phyloP scores from a whole-genome alignment of 495 filamentous ascomycete genomes.

The Xylaria flabelliformis region DNA sequence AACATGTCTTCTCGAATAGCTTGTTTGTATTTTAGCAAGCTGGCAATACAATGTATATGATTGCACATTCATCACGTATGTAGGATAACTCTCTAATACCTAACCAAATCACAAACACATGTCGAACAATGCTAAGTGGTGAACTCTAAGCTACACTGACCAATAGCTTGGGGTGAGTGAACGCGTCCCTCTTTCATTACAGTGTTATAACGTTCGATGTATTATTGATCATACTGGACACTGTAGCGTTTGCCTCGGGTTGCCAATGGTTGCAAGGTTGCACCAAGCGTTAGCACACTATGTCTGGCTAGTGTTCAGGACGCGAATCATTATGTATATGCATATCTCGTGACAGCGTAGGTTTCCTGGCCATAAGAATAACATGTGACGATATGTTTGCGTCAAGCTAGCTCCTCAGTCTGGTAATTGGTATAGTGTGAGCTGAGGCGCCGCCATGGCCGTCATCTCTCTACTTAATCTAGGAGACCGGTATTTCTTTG shows the following conservation, averaged over 20 bases:
- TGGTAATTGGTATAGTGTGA: background rate
- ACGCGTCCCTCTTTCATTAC: background rate
- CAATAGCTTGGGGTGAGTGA: background rate
- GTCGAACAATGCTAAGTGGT: background rate
- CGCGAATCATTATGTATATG: slow-evolving; percentile 11
- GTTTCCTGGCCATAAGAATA: background rate
- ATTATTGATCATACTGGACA: background rate
- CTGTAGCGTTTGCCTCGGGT: background rate
- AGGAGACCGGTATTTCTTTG: background rate
- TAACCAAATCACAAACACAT: background rate
- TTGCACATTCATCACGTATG: background rate
- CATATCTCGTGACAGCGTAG: background rate
- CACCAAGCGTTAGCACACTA: background rate
- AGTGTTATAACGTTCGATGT: background rate
- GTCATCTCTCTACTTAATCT: background rate
- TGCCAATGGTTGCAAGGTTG: background rate
- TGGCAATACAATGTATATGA: background rate
- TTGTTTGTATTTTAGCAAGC: background rate
- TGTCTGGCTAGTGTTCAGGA: slow-evolving; percentile 2
- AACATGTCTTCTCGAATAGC: background rate
- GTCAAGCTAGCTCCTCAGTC: background rate
- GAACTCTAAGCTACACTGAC: background rate
- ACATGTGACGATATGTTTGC: background rate
- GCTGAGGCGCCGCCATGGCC: background rate
- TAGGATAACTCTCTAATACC: too few species aligned